A percentile compares a stretch with the other conserved stretches of the same genome.
Evolutionary conservation across 1,284 basidiomycete genomes (phyloP).

Genomic region (Melampsora larici-populina): DNA sequence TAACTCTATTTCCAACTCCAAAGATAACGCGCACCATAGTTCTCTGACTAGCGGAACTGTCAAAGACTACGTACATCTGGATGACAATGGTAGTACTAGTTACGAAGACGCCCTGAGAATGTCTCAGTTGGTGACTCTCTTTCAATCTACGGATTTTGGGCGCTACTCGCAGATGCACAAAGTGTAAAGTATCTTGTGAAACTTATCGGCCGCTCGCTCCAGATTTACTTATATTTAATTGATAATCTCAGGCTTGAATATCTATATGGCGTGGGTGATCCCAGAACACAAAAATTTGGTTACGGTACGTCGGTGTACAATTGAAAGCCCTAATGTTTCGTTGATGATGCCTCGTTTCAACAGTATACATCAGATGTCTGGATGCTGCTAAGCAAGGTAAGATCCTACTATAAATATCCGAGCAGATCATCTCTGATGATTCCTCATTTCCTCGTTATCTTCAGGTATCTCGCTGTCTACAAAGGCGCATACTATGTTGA

Average conservation of each 20-base stretch:
- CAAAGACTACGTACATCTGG: not conserved
- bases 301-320: conserved; percentile 14
- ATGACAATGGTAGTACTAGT: not conserved
- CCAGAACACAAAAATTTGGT: conserved; percentile 24
- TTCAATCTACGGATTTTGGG: conserved; percentile 29
- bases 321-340: too few relatives aligned
- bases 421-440: not conserved
- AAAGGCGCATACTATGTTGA: conserved; percentile 22
- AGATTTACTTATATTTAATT: not conserved
- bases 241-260: conserved; percentile 27
- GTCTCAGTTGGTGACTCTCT: conserved; percentile 20
- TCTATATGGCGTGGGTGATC: conserved; percentile 22
- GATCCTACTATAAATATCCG: not conserved
- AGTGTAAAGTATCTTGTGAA: conserved; percentile 13
- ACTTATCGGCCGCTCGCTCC: not conserved
- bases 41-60: conserved; percentile 20
- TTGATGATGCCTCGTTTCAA: not conserved
- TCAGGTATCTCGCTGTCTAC: conserved; percentile 15
- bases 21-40: not conserved
- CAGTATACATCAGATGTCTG: conserved; percentile 39
- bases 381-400: conserved; percentile 38
- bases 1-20: not conserved
- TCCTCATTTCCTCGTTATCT: not conserved
- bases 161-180: conserved; percentile 38
- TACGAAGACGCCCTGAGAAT: conserved; percentile 14